These are phyloP conservation scores for Luvunga scandens DNA, from an alignment of 345 rosid species.

Conservation along the genomic window DNA sequence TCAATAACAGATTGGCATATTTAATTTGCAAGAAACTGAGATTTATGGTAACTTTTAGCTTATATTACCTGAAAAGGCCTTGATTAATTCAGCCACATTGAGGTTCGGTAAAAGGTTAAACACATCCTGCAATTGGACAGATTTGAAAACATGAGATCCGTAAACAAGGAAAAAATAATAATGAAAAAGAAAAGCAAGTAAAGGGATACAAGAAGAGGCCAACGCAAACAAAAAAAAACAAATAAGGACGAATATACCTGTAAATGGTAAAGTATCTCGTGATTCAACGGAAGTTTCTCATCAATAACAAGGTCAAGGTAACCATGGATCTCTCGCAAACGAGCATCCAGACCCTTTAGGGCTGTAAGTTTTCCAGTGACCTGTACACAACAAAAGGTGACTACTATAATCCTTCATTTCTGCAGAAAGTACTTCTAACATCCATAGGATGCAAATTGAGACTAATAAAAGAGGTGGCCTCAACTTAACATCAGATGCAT, in stretches of 20 bases:
- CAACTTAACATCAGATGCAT: not conserved
- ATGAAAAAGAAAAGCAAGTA: not conserved
- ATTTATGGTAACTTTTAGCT: not conserved
- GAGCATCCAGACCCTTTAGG: constrained; percentile 61
- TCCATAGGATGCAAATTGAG: not conserved
- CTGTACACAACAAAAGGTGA: constrained; percentile 22
- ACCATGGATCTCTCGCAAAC: constrained; percentile 47
- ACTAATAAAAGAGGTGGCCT: not conserved
- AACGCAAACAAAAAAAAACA: not conserved
- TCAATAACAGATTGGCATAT: not conserved
- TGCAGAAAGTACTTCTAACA: not conserved
- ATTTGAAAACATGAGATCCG: not conserved
- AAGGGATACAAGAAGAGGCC: not conserved
- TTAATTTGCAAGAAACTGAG: not conserved
- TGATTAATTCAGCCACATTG: constrained; percentile 56
- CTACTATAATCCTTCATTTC: not conserved
- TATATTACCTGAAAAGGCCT: constrained; percentile 73
- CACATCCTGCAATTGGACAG: constrained; percentile 55
- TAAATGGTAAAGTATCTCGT: constrained; percentile 63
- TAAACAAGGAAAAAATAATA: not conserved
- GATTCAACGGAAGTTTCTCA: constrained; percentile 60
- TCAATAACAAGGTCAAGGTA: constrained; percentile 66
- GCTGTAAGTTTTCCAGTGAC: constrained; percentile 66
- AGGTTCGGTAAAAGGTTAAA: constrained; percentile 90
- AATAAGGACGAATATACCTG: constrained; percentile 35